Percentiles rank a stretch among this genome's conserved stretches.
phyloP scores from a whole-genome alignment of 1,139 yeast species.

The Taphrina confusa region DNA sequence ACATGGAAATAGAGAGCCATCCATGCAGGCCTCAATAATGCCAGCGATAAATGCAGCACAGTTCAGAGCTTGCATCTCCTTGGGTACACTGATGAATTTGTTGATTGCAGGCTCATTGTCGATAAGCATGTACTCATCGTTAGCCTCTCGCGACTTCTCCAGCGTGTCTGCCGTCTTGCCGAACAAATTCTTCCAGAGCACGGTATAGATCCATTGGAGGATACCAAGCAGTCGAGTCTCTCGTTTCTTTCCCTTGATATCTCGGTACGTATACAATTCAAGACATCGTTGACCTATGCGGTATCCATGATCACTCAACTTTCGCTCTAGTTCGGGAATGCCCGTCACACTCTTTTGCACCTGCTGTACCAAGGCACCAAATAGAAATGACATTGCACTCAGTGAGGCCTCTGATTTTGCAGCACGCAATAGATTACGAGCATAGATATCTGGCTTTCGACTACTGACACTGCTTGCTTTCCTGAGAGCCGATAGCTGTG shows the following conservation, averaged over 20 bases:
- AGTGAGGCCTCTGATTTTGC: constrained; percentile 63
- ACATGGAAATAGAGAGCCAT: constrained; percentile 76
- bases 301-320: constrained; percentile 72
- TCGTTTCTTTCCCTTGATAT: constrained; percentile 70
- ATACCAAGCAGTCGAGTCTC: constrained; percentile 74
- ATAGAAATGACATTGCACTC: constrained; percentile 67
- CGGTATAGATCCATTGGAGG: constrained; percentile 78
- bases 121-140: constrained; percentile 76
- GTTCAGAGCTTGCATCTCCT: constrained; percentile 73
- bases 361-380: constrained; percentile 71
- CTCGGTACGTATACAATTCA: constrained; percentile 61
- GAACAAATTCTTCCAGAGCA: constrained; percentile 79
- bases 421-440: constrained; percentile 65
- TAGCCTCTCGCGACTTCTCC: constrained; percentile 80
- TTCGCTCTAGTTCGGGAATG: constrained; percentile 70
- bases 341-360: constrained; percentile 66
- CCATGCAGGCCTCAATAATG: constrained; percentile 83
- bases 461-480: neutral
- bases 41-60: constrained; percentile 91
- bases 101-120: constrained; percentile 79
- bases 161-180: constrained; percentile 83
- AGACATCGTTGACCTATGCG: constrained; percentile 62
- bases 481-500: neutral
- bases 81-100: constrained; percentile 75
- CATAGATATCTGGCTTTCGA: constrained; percentile 54